A percentile compares a stretch with the other conserved stretches of the same genome.
Conservation (phyloP, 768 basidiomycete species). For the Mycena polygramma region DNA sequence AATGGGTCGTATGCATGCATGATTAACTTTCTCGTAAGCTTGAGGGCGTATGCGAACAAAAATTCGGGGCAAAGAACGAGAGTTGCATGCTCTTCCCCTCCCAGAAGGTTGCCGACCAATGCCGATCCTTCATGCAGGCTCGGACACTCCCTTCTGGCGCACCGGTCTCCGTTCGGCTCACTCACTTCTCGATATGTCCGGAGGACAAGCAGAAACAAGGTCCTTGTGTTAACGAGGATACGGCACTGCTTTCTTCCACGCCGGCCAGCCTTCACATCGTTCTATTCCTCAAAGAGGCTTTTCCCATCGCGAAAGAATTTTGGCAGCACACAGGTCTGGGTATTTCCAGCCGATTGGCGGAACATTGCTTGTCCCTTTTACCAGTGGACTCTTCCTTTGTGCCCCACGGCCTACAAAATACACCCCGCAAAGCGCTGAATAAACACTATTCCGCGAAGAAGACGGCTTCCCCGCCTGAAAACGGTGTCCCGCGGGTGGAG, state of each 20-base stretch:
- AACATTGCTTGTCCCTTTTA: conserved; percentile 82
- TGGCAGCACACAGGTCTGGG: conserved; percentile 97
- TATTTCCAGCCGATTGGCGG: conserved; percentile 89
- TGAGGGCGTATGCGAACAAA: conserved; percentile 78
- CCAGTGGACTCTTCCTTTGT: conserved; percentile 56
- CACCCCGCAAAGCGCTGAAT: conserved; percentile 61
- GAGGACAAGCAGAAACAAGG: conserved; percentile 57
- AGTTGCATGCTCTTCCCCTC: conserved; percentile 85
- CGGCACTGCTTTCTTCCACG: conserved; percentile 40
- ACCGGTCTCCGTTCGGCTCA: conserved; percentile 65
- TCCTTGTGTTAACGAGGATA: conserved; percentile 43
- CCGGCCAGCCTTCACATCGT: conserved; percentile 84
- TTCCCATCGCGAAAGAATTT: conserved; percentile 84
- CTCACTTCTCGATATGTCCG: conserved; percentile 80
- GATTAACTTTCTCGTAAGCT: conserved; percentile 63
- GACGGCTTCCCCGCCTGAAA: conserved; percentile 22
- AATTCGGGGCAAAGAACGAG: conserved; percentile 81
- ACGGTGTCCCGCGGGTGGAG: conserved; percentile 49
- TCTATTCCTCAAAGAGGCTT: conserved; percentile 75
- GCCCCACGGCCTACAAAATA: conserved; percentile 35
- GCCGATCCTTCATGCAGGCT: conserved; percentile 77
- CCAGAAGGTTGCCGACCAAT: conserved; percentile 77
- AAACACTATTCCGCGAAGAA: conserved; percentile 68
- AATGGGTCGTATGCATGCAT: conserved; percentile 3
- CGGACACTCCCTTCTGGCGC: conserved; percentile 59